These are phyloP conservation scores for Dactylellina drechsleri DNA, from an alignment of 2,329 filamentous ascomycete genomes.

Conservation along the genomic window DNA sequence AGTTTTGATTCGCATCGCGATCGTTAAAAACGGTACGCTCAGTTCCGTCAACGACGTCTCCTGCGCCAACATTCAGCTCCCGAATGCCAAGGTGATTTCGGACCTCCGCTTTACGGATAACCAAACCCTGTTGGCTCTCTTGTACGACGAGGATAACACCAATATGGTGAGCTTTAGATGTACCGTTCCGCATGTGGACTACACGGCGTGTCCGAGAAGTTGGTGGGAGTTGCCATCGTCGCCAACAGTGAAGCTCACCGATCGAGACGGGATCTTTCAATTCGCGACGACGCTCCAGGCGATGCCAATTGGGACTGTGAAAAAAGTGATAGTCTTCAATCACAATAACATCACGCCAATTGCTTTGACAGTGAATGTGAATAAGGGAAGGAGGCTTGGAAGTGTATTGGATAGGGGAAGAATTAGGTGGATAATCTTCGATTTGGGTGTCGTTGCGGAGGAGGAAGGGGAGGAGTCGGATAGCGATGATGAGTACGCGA, in stretches of 20 bases:
- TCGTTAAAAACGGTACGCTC: slow-evolving; percentile 57
- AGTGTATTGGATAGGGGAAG: slow-evolving; percentile 49
- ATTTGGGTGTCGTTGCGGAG: slow-evolving; percentile 36
- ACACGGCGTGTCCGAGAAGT: slow-evolving; percentile 31
- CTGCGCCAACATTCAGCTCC: slow-evolving; percentile 52
- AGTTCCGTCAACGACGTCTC: slow-evolving; percentile 57
- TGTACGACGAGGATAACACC: slow-evolving; percentile 56
- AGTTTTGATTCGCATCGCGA: slow-evolving; percentile 56
- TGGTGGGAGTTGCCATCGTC: slow-evolving; percentile 47
- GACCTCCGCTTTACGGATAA: slow-evolving; percentile 59
- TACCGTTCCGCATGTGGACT: slow-evolving; percentile 35
- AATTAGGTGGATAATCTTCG: slow-evolving; percentile 51
- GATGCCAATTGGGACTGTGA: slow-evolving; percentile 13
- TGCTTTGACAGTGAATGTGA: slow-evolving; percentile 47
- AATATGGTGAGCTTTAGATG: slow-evolving; percentile 43
- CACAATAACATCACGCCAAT: slow-evolving; percentile 52
- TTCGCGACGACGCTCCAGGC: slow-evolving; percentile 42
- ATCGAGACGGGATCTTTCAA: slow-evolving; percentile 35
- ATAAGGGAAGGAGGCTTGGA: slow-evolving; percentile 46
- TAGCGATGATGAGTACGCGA: slow-evolving; percentile 22
- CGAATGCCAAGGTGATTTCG: slow-evolving; percentile 47
- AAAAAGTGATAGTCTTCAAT: slow-evolving; percentile 38
- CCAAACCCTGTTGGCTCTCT: slow-evolving; percentile 56
- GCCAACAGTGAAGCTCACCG: slow-evolving; percentile 23
- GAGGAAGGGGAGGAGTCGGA: slow-evolving; percentile 34